Percentiles rank a stretch among this genome's conserved stretches.
Conservation (phyloP, 177 flowering plant species). For the Telopea speciosissima region DNA sequence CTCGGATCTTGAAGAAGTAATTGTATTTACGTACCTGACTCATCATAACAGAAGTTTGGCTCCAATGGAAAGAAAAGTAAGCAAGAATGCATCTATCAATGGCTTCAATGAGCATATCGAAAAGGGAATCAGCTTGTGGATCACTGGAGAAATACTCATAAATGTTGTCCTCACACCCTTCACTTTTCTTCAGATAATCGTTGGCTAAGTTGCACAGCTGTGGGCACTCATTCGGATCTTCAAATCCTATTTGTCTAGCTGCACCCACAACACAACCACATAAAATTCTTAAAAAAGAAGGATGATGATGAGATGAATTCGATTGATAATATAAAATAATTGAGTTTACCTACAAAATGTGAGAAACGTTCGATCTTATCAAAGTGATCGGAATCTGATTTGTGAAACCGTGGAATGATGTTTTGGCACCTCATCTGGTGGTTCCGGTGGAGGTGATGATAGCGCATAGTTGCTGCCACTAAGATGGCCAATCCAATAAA, state of each 20-base stretch:
- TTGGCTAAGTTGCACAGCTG: constrained; percentile 50
- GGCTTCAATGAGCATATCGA: constrained; percentile 58
- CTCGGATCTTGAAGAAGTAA: too few relatives aligned
- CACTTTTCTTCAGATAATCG: constrained; percentile 54
- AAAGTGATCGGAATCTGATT: constrained; percentile 43
- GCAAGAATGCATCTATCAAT: constrained; percentile 70
- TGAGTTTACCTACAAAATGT: constrained; percentile 85
- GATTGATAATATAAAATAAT: too few relatives aligned
- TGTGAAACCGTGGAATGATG: constrained; percentile 33
- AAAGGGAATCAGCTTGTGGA: constrained; percentile 45
- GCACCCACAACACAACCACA: constrained; percentile 7
- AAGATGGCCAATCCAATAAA: too few relatives aligned
- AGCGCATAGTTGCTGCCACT: too few relatives aligned
- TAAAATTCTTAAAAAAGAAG: too few relatives aligned
- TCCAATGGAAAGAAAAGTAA: constrained; percentile 88
- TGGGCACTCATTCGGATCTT: constrained; percentile 52
- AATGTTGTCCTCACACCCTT: constrained; percentile 51
- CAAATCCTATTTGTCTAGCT: constrained; percentile 89
- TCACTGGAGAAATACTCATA: constrained; percentile 38
- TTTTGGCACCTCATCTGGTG: constrained; percentile 4
- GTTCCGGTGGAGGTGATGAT: constrained; percentile 10
- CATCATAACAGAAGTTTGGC: constrained; percentile 48
- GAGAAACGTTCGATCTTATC: constrained; percentile 54
- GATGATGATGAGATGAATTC: background rate
- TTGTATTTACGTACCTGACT: constrained; percentile 44